Percentiles rank a stretch among this genome's conserved stretches.
These are phyloP conservation scores for Xylaria acuta DNA, from an alignment of 495 filamentous ascomycete genomes.

Conservation along the genomic window DNA sequence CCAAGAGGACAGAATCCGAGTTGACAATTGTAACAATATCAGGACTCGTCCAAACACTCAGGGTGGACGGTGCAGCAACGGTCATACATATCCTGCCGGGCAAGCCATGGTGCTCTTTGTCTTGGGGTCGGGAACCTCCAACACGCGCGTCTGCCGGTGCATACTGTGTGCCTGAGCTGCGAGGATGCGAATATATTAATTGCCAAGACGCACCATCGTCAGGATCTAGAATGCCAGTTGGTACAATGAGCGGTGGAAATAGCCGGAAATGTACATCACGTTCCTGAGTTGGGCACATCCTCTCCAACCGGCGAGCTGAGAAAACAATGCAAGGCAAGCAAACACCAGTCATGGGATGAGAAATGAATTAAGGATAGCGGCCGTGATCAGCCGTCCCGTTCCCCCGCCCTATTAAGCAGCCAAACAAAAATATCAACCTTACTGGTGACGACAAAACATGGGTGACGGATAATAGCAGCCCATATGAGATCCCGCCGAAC, in stretches of 20 bases:
- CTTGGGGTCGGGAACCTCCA: slow-evolving; percentile 28
- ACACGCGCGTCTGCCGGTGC: slow-evolving; percentile 12
- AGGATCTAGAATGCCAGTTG: slow-evolving; percentile 31
- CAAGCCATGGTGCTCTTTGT: slow-evolving; percentile 29
- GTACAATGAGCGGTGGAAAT: slow-evolving; percentile 31
- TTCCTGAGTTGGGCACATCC: slow-evolving; percentile 25
- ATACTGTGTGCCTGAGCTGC: slow-evolving; percentile 26
- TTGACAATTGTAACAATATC: not conserved
- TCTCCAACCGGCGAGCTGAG: slow-evolving; percentile 24
- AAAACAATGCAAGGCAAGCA: slow-evolving; percentile 20
- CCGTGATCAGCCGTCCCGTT: not conserved
- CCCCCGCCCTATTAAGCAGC: not conserved
- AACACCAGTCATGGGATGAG: slow-evolving; percentile 11
- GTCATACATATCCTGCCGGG: slow-evolving; percentile 20
- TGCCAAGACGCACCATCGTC: slow-evolving; percentile 30
- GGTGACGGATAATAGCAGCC: slow-evolving; percentile 14
- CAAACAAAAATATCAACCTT: not conserved
- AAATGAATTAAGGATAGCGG: not conserved
- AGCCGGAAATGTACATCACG: slow-evolving; percentile 38
- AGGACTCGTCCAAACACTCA: slow-evolving; percentile 3
- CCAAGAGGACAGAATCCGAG: slow-evolving; percentile 13
- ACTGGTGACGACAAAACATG: slow-evolving; percentile 10
- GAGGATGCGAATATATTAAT: slow-evolving; percentile 35
- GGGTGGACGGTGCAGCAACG: not conserved
- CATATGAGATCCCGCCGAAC: not conserved